Base-by-base conservation (phyloP, 305 asterid genomes). In the Plantago lanceolata region DNA sequence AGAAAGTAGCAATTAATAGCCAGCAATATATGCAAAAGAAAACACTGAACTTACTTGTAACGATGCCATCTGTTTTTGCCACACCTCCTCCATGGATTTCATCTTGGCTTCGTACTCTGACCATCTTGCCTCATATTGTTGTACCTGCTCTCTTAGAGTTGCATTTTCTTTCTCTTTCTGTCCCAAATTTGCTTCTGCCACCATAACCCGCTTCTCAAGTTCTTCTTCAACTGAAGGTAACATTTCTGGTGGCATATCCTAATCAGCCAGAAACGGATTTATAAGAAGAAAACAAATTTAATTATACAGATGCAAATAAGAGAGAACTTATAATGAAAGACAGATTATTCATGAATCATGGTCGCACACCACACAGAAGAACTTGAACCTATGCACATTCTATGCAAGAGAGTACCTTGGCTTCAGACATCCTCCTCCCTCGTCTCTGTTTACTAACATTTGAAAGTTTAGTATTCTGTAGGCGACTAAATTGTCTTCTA, bases 81-180 rank as follows among this genome's bases (percentile, higher is more conserved):
- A 89, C 67, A 78, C 82, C 53, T 89, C 96, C 82, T 91, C 97
- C 97, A 92, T 83, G 31, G 88, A 81, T 76, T 81, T 85, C 91
- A 85, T 89, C 79, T 79, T 89, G 78, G 71, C 76, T 70, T 89
- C 96, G 69, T 92, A 84, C 61, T 85, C 96, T 17, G 77, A 63
- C 93, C 93, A 81, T n/a, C 85, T 84, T 9, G 78, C 80, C 78
- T 84, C 88, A 48, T 78, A 73, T 64, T 85, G 84, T 58, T 80
- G 76, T 24, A 75, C 83, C 77, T 92, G 96, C 74, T 87, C 91
- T 65, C 78, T 82, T 71, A 92, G 73, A 58, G 81, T 81, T 59
- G 70, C 70, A 75, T 89, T 92, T 74, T 89, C 97, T 59, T 72
- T 85, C 75, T 92, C 95, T 85, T 89, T 89, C 64, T 74, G 83